Evolutionary conservation across 164 flowering plant species (phyloP).

Genomic region (Annona cherimola): DNA sequence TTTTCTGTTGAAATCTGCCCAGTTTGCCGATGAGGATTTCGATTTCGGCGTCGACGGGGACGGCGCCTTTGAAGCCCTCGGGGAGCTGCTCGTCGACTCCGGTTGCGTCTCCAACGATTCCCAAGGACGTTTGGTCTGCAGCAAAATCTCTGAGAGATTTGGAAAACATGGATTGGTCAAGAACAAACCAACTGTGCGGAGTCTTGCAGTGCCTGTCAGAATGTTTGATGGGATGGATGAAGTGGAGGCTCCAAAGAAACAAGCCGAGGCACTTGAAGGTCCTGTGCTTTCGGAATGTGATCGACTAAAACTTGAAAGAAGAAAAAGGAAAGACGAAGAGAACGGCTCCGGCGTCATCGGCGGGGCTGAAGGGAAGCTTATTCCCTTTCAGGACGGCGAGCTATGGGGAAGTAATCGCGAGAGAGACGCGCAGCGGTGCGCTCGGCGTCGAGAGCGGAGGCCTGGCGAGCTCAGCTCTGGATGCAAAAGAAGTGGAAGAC

Average conservation of each 20-base stretch:
- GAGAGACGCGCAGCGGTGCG: conserved; percentile 61
- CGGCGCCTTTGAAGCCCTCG: conserved; percentile 85
- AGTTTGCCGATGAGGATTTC: conserved; percentile 59
- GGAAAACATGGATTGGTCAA: conserved; percentile 93
- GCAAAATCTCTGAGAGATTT: conserved; percentile 72
- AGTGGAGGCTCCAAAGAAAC: conserved; percentile 74
- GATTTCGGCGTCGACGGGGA: conserved; percentile 90
- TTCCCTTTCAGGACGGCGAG: too few relatives aligned
- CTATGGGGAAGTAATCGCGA: conserved; percentile 33
- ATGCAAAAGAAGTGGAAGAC: conserved; percentile 86
- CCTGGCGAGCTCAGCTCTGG: conserved; percentile 88
- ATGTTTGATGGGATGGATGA: conserved; percentile 98
- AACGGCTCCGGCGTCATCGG: too few relatives aligned
- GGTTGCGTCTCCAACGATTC: conserved; percentile 63
- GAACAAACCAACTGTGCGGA: conserved; percentile 63
- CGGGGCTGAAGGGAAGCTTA: too few relatives aligned
- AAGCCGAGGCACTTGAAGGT: conserved; percentile 73
- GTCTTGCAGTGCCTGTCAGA: conserved; percentile 76
- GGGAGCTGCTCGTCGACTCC: conserved; percentile 82
- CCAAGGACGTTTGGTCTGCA: conserved; percentile 80
- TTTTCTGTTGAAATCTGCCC: conserved; percentile 61
- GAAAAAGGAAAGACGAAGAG: conserved; percentile 92
- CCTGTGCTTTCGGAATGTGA: conserved; percentile 89
- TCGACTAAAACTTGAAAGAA: conserved; percentile 66
- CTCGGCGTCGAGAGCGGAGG: conserved; percentile 51